Evolutionary conservation across 345 rosid genomes (phyloP).

Genomic region (Rhodamnia argentea): DNA sequence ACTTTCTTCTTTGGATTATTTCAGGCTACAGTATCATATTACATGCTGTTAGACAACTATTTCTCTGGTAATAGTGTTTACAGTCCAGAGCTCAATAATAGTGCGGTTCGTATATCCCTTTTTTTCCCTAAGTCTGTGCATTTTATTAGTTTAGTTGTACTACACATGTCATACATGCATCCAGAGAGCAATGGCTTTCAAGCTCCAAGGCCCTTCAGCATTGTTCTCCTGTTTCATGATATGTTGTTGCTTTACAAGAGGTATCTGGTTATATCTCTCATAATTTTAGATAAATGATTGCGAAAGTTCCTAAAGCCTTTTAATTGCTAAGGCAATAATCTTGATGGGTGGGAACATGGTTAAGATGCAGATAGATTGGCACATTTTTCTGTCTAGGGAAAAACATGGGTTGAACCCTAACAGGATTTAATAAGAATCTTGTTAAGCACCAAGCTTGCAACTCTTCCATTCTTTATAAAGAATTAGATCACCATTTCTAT

Average conservation of each 20-base stretch:
- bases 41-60: slow-evolving; percentile 70
- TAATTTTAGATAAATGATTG: background rate
- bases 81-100: slow-evolving; percentile 70
- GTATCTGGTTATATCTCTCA: background rate
- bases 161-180: background rate
- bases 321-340: background rate
- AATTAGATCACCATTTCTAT: background rate
- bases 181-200: background rate
- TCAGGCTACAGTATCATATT: slow-evolving; percentile 95
- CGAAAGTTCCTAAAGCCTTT: background rate
- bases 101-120: slow-evolving; percentile 33
- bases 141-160: background rate
- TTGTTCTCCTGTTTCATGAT: background rate
- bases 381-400: background rate
- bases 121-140: background rate
- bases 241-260: background rate
- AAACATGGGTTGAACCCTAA: background rate
- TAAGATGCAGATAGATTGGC: background rate
- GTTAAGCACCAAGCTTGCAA: background rate
- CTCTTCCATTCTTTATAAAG: background rate
- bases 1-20: slow-evolving; percentile 11
- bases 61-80: slow-evolving; percentile 71
- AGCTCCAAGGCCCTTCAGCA: background rate
- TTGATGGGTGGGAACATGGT: background rate
- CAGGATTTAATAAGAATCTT: background rate